Evolutionary conservation across 139 green algal species (phyloP).

Genomic region (Chlorella vulgaris): DNA sequence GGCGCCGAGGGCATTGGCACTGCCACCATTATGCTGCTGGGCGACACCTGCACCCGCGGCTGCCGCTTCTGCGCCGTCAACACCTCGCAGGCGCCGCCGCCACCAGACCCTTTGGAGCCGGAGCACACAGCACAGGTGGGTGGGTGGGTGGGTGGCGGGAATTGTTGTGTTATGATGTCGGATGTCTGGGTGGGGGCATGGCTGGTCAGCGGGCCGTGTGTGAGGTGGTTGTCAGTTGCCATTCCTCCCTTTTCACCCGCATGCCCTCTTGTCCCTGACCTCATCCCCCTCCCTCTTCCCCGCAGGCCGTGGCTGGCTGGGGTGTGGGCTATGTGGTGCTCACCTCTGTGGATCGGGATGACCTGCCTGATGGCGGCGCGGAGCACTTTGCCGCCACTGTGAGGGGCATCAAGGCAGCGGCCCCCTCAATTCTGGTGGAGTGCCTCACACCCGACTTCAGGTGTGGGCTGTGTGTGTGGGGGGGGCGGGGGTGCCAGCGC

Average conservation of each 20-base stretch:
- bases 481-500: not conserved
- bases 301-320: conserved; percentile 80
- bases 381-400: conserved; percentile 87
- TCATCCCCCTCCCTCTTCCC: too few relatives aligned
- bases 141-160: not conserved
- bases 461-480: not conserved
- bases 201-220: too few relatives aligned
- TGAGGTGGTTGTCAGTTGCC: too few relatives aligned
- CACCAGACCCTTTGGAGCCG: conserved; percentile 77
- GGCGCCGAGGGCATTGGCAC: conserved; percentile 80
- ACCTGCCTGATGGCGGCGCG: conserved; percentile 88
- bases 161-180: too few relatives aligned
- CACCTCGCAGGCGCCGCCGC: conserved; percentile 68
- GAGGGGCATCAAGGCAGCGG: conserved; percentile 55
- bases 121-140: conserved; percentile 70
- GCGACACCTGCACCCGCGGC: conserved; percentile 92
- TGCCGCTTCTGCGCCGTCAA: conserved; percentile 93
- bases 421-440: conserved; percentile 86
- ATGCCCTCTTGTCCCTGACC: too few relatives aligned
- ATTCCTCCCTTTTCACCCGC: too few relatives aligned
- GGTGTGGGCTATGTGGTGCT: conserved; percentile 91
- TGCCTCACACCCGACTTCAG: conserved; percentile 93
- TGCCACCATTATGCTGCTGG: conserved; percentile 91
- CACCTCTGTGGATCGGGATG: conserved; percentile 89
- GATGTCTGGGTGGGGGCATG: too few relatives aligned